Evolutionary conservation across 176 grass and related monocot genomes (phyloP).

Genomic region (Musa beccarii): DNA sequence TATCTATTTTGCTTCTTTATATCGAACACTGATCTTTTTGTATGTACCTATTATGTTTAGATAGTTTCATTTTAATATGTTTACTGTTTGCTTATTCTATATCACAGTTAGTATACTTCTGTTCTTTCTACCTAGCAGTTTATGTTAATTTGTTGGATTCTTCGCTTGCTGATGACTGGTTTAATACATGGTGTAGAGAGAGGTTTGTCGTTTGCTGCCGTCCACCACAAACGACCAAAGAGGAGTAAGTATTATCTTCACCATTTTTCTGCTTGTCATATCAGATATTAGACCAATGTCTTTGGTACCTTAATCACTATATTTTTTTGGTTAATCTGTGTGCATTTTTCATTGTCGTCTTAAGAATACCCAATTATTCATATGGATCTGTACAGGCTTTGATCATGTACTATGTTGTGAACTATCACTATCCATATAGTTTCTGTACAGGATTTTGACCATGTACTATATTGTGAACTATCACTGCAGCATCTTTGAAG

Average conservation of each 20-base stretch:
- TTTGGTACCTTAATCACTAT: too few relatives aligned
- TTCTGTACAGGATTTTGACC: too few relatives aligned
- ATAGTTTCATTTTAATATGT: slow-evolving; percentile 9
- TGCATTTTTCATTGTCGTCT: too few relatives aligned
- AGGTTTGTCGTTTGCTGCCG: slow-evolving; percentile 67
- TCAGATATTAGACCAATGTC: too few relatives aligned
- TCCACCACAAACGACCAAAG: slow-evolving; percentile 63
- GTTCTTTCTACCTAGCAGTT: not conserved
- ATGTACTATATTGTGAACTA: too few relatives aligned
- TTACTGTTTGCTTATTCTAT: slow-evolving; percentile 3
- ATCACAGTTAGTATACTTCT: slow-evolving; percentile 20
- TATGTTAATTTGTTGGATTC: slow-evolving; percentile 6
- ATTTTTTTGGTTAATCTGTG: too few relatives aligned
- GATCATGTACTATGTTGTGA: too few relatives aligned
- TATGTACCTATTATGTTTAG: not conserved
- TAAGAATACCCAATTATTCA: too few relatives aligned
- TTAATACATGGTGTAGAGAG: slow-evolving; percentile 52
- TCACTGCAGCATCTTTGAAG: too few relatives aligned
- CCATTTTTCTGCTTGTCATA: not conserved
- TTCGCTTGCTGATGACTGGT: not conserved
- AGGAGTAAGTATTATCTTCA: slow-evolving; percentile 48
- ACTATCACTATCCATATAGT: too few relatives aligned
- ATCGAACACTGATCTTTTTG: not conserved
- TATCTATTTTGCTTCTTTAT: not conserved
- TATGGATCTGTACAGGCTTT: too few relatives aligned